Conservation (phyloP, 129 eudicot genomes). For the Gnaphalium uliginosum region DNA sequence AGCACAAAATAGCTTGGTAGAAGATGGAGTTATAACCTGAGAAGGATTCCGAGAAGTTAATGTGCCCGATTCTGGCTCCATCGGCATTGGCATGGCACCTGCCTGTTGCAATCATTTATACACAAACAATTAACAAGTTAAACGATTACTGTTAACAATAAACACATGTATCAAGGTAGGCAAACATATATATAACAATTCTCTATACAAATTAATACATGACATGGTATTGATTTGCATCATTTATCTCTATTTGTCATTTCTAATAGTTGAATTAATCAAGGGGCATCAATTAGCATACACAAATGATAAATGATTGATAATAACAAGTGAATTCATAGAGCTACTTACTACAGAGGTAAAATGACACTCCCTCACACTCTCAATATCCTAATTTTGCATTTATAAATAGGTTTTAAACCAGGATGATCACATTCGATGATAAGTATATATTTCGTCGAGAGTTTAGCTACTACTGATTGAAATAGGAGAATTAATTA, state of each 20-base stretch:
- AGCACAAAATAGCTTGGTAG: conserved; percentile 9
- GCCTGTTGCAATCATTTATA: conserved; percentile 20
- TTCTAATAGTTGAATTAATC: neutral
- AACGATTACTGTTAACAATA: neutral
- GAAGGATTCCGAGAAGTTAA: conserved; percentile 30
- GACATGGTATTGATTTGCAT: neutral
- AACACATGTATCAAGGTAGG: neutral
- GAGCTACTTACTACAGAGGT: neutral
- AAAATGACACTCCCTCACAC: neutral
- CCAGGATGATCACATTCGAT: neutral
- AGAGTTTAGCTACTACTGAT: neutral
- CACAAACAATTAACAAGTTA: neutral
- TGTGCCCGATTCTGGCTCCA: conserved; percentile 40
- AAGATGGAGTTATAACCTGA: conserved; percentile 32
- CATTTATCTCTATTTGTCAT: neutral
- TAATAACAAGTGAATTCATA: neutral
- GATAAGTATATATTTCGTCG: neutral
- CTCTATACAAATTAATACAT: neutral
- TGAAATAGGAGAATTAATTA: neutral
- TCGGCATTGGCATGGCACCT: conserved; percentile 31
- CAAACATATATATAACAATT: neutral
- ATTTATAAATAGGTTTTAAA: neutral
- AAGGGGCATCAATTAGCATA: neutral
- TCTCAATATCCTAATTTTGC: neutral
- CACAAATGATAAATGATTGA: neutral